phyloP scores from a whole-genome alignment of 2,329 filamentous ascomycete genomes.

The Septoria petroselini region DNA sequence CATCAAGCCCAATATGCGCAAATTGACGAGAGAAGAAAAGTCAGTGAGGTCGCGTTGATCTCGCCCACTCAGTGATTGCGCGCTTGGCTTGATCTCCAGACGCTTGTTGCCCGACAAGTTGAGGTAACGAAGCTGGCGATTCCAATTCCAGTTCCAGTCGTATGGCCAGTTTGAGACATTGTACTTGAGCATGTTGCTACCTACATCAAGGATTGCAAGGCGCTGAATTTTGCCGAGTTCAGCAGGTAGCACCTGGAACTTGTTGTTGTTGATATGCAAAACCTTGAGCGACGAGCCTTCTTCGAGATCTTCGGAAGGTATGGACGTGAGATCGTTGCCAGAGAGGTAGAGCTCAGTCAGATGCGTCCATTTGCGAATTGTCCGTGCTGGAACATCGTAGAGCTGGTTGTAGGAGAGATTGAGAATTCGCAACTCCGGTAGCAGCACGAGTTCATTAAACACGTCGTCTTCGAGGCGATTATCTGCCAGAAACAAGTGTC shows the following conservation, averaged over 20 bases:
- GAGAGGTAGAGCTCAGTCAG: slow-evolving; percentile 91
- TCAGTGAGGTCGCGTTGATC: slow-evolving; percentile 76
- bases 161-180: slow-evolving; percentile 99
- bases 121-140: slow-evolving; percentile 88
- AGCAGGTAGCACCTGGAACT: slow-evolving; percentile 92
- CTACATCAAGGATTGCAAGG: slow-evolving; percentile 86
- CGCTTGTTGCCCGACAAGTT: slow-evolving; percentile 97
- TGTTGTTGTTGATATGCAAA: slow-evolving; percentile 94
- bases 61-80: slow-evolving; percentile 50
- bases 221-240: slow-evolving; percentile 93
- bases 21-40: slow-evolving; percentile 77
- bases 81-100: slow-evolving; percentile 76
- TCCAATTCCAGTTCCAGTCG: slow-evolving; percentile 99
- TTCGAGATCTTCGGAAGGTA: slow-evolving; percentile 91
- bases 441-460: slow-evolving; percentile 81
- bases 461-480: slow-evolving; percentile 93
- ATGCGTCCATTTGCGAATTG: slow-evolving; percentile 84
- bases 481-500: slow-evolving; percentile 84
- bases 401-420: slow-evolving; percentile 95
- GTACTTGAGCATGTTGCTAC: slow-evolving; percentile 93
- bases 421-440: slow-evolving; percentile 79
- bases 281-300: slow-evolving; percentile 83
- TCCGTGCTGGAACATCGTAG: slow-evolving; percentile 84
- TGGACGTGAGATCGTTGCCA: slow-evolving; percentile 85
- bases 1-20: slow-evolving; percentile 90